Conservation (phyloP, 305 asterid species). For the Striga hermonthica region DNA sequence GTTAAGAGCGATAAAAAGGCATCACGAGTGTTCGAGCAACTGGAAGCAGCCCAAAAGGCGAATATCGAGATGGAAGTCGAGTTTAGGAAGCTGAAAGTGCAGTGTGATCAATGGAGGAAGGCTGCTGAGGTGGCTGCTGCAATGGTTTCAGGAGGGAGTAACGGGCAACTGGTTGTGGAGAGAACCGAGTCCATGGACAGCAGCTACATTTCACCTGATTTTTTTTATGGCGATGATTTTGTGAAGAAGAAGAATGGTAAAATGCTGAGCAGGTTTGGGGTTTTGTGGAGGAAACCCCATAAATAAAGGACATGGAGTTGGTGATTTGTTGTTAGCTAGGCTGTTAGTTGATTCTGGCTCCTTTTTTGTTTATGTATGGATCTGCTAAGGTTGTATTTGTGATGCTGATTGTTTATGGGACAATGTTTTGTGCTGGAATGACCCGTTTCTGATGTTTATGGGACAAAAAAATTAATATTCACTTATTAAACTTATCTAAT, state of each 20-base stretch:
- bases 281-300: constrained; percentile 65
- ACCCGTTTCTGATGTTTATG: too few species aligned
- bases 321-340: too few species aligned
- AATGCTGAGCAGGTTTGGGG: constrained; percentile 57
- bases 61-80: constrained; percentile 63
- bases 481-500: too few species aligned
- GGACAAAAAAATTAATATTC: too few species aligned
- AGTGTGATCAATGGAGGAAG: constrained; percentile 75
- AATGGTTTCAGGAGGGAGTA: constrained; percentile 56
- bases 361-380: too few species aligned
- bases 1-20: constrained; percentile 47
- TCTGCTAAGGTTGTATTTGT: too few species aligned
- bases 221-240: constrained; percentile 43
- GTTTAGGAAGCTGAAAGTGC: constrained; percentile 58
- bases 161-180: constrained; percentile 42
- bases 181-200: constrained; percentile 61
- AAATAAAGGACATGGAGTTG: constrained; percentile 31
- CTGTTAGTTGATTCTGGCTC: too few species aligned
- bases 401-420: too few species aligned
- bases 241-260: constrained; percentile 65
- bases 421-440: too few species aligned
- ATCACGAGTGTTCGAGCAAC: constrained; percentile 45
- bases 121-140: constrained; percentile 78
- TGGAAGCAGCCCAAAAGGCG: constrained; percentile 53
- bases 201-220: constrained; percentile 47